These are phyloP conservation scores for Polyplosphaeria fusca DNA, from an alignment of 495 filamentous ascomycete genomes.

Conservation along the genomic window DNA sequence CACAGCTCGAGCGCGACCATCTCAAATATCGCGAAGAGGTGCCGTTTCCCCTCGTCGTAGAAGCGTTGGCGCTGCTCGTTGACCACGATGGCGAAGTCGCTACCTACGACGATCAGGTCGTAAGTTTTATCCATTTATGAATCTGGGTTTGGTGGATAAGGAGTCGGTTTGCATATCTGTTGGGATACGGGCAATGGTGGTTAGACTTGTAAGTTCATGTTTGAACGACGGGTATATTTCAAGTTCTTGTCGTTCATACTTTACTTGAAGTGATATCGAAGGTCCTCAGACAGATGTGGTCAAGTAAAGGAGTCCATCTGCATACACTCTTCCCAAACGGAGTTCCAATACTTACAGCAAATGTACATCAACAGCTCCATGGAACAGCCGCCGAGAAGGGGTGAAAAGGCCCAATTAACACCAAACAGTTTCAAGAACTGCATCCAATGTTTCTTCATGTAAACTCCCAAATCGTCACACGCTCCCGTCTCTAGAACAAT, in stretches of 20 bases:
- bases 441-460: neutral
- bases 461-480: neutral
- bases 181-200: too few species aligned
- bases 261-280: too few species aligned
- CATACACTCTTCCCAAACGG: too few species aligned
- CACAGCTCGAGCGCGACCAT: constrained; percentile 36
- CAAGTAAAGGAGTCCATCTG: too few species aligned
- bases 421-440: neutral
- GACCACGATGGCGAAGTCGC: constrained; percentile 34
- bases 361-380: neutral
- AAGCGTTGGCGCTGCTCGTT: constrained; percentile 34
- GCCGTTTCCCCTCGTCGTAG: constrained; percentile 35
- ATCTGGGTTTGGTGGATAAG: too few species aligned
- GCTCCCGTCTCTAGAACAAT: neutral
- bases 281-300: too few species aligned
- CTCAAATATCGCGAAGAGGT: constrained; percentile 37
- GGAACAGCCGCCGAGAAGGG: neutral
- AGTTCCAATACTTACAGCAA: neutral
- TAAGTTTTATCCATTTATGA: too few species aligned
- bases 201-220: too few species aligned
- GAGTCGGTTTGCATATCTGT: too few species aligned
- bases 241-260: too few species aligned
- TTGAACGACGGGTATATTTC: too few species aligned
- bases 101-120: constrained; percentile 34
- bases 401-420: neutral